These are phyloP conservation scores for Gentiana macrophylla DNA, from an alignment of 257 asterid genomes.

Conservation along the genomic window DNA sequence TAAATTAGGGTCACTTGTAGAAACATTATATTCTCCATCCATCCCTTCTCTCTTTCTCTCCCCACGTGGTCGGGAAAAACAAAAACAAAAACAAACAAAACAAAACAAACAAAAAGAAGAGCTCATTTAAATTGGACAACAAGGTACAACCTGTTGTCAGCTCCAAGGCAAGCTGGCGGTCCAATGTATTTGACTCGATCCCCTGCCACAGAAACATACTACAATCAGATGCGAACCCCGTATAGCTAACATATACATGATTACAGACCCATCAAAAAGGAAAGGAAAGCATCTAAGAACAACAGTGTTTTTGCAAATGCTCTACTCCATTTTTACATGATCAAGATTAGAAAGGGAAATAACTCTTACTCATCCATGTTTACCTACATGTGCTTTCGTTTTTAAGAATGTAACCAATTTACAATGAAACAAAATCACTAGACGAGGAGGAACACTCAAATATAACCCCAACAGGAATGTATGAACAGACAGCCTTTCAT, in stretches of 20 bases:
- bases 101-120: not conserved
- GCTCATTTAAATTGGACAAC: not conserved
- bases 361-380: too few relatives aligned
- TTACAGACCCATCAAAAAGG: not conserved
- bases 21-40: too few relatives aligned
- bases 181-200: conserved; percentile 91
- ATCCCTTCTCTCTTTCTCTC: too few relatives aligned
- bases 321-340: not conserved
- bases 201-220: conserved; percentile 40
- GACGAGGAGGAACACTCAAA: too few relatives aligned
- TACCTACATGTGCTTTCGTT: too few relatives aligned
- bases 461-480: too few relatives aligned
- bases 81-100: not conserved
- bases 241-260: not conserved
- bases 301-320: not conserved
- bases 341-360: too few relatives aligned
- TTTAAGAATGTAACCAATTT: too few relatives aligned
- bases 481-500: too few relatives aligned
- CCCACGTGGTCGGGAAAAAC: too few relatives aligned
- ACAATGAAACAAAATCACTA: too few relatives aligned
- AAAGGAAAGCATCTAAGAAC: not conserved
- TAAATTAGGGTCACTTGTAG: too few relatives aligned
- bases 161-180: conserved; percentile 45
- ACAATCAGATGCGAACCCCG: not conserved
- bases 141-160: conserved; percentile 54